Conservation (phyloP, 2,329 filamentous ascomycete genomes). For the Ophiocordyceps sinensis region DNA sequence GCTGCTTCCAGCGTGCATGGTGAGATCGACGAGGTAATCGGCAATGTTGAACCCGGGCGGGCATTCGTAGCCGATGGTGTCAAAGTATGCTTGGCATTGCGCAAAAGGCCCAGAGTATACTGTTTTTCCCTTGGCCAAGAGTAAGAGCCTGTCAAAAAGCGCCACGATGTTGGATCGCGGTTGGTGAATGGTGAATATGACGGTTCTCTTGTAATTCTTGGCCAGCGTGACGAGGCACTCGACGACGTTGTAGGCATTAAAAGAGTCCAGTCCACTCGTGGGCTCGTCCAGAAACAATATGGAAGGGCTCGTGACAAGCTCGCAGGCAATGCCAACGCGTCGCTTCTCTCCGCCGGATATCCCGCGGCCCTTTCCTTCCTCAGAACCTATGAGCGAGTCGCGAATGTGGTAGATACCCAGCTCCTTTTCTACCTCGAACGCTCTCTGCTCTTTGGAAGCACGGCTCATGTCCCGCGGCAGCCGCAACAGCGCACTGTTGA, state of each 20-base stretch:
- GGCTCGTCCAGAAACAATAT: conserved; percentile 96
- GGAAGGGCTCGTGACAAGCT: conserved; percentile 91
- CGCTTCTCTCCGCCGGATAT: conserved; percentile 97
- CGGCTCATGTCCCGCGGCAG: conserved; percentile 86
- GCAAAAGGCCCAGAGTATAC: conserved; percentile 89
- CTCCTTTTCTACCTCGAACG: conserved; percentile 87
- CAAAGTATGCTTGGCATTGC: conserved; percentile 84
- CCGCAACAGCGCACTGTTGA: conserved; percentile 82
- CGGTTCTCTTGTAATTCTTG: conserved; percentile 91
- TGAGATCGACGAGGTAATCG: conserved; percentile 92
- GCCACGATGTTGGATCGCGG: conserved; percentile 97
- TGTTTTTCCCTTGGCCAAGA: conserved; percentile 75
- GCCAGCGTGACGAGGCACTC: conserved; percentile 90
- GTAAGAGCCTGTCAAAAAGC: conserved; percentile 83
- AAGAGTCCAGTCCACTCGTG: conserved; percentile 89
- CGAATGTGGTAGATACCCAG: conserved; percentile 90
- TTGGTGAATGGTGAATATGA: conserved; percentile 97
- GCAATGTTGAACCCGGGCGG: conserved; percentile 97
- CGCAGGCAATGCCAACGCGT: conserved; percentile 91
- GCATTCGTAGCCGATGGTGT: conserved; percentile 80
- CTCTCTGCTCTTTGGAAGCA: conserved; percentile 76
- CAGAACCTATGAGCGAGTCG: conserved; percentile 88
- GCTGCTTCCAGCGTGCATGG: conserved; percentile 75
- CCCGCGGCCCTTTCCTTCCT: conserved; percentile 84
- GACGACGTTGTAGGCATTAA: conserved; percentile 95